Evolutionary conservation across 2,329 filamentous ascomycete genomes (phyloP), one percentile per base, ranked within the genome.

Genomic region (Helicocarpus griseus): DNA sequence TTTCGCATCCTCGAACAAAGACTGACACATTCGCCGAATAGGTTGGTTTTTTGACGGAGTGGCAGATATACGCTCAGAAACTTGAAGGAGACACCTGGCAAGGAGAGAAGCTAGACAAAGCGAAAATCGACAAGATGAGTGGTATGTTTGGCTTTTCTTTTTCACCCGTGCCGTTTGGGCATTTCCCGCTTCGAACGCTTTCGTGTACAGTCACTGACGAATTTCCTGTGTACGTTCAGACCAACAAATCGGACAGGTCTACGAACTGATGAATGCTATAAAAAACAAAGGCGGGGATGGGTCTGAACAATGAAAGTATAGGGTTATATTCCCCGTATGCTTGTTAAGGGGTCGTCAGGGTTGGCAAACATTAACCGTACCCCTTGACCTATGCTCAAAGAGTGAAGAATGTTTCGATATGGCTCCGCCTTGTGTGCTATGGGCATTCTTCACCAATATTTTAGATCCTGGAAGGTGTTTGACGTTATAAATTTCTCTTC

Each of bases 21-120:
- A 2, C 44, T 47, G 44, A 47, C 21, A 47, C 28, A 45, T 45
- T 46, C 28, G 29, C 29, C 29, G 44, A 36, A 13, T 58, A 95
- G 89, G 89, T 97, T 61, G 93, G 91, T 1, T 98, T 98, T 68
- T 76, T 98, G 60, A 91, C 87, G 0, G 90, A 97, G 69, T 98
- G 91, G 91, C 93, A 98, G 69, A 73, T 88, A 49, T 98, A 97
- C 65, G 90, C 89, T 1, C 91, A 98, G 66, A 84, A 89, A 65
- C 73, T 98, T 14, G 91, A 97, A 64, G 91, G 90, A 0, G 85
- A 95, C 49, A 69, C 77, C 0, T 97, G 93, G 93, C 77, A 79
- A 54, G 91, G 85, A 1, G 87, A 88, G 57, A 91, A 85, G 66
- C 77, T 97, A 66, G 91, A 97, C 57, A 80, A 81, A 59, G 75